phyloP scores from a whole-genome alignment of 805 yeast species.

The Wickerhamiella hasegawae region DNA sequence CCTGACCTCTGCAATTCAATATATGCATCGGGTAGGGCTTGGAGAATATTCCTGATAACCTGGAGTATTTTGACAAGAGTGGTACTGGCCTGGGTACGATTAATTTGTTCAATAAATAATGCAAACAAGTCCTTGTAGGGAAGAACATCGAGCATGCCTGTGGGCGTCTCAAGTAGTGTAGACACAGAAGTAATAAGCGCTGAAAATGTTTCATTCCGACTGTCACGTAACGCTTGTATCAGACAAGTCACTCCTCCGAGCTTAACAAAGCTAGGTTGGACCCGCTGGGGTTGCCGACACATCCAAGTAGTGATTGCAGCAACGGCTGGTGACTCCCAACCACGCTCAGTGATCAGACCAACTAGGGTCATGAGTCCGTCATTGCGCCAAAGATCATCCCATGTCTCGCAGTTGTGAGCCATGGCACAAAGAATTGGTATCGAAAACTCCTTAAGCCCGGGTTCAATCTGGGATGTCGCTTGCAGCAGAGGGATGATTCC shows the following conservation, averaged over 20 bases:
- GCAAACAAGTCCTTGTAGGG: constrained; percentile 1
- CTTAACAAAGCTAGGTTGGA: not conserved
- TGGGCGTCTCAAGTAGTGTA: constrained; percentile 1
- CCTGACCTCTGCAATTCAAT: constrained; percentile 2
- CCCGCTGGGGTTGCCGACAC: constrained; percentile 13
- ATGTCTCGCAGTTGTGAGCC: constrained; percentile 28
- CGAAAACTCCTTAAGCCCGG: constrained; percentile 35
- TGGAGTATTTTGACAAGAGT: constrained; percentile 4
- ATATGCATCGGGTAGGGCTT: not conserved
- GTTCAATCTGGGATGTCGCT: constrained; percentile 25
- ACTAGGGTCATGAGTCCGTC: constrained; percentile 26
- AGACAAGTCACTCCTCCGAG: constrained; percentile 1
- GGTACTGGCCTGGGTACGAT: constrained; percentile 1
- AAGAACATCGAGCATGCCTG: not conserved
- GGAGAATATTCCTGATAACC: constrained; percentile 1
- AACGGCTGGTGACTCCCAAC: constrained; percentile 42
- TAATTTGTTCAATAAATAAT: constrained; percentile 1
- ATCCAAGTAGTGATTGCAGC: constrained; percentile 30
- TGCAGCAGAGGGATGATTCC: constrained; percentile 34
- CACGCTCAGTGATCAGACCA: constrained; percentile 31
- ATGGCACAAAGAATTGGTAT: constrained; percentile 38
- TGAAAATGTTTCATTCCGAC: constrained; percentile 2
- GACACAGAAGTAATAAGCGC: constrained; percentile 3
- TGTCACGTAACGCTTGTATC: constrained; percentile 1
- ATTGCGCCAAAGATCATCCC: constrained; percentile 24